Evolutionary conservation across 768 basidiomycete species (phyloP), one percentile per base, ranked within the genome.

Genomic region (Leccinum subgranulosum): DNA sequence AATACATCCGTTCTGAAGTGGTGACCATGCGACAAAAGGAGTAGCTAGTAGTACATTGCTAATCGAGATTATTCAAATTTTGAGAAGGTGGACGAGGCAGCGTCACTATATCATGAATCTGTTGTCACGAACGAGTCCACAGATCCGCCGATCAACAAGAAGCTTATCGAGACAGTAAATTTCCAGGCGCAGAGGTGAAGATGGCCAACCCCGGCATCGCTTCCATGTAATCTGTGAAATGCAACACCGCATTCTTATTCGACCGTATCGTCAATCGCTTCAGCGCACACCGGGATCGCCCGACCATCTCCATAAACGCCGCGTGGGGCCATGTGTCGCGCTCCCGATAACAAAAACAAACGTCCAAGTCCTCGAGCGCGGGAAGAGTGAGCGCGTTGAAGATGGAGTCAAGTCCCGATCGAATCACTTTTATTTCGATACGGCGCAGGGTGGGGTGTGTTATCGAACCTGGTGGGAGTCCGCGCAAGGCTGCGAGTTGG

Each of bases 281-380:
- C 50, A 72, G 46, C 46, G 60, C 1, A 47, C 69, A 71, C 5
- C 59, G 60, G 14, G 70, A 72, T 4, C 71, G 66, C 6, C 15
- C 15, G 4, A 72, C 8, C 55, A 72, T 64, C 19, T 57, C 61
- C 50, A 63, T 33, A 27, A 72, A 72, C 25, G 66, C 33, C 0
- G 49, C 34, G 8, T 72, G 71, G 1, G 71, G 71, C 71, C 71
- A 72, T 3, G 46, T 27, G 19, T 72, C 63, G 29, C 63, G 64
- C 33, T 70, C 72, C 10, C 66, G 66, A 41, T 62, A 68, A 23
- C 68, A 72, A 46, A 74, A 72, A 25, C 66, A 70, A 6, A 72
- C 48, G 21, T 74, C 71, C 27, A 72, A 60, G 27, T 73, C 72
- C 19, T 72, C 68, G 25, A 72, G 64, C 11, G 61, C 63, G 12